These are phyloP conservation scores for Polyplosphaeria fusca DNA, from an alignment of 495 filamentous ascomycete species.

Conservation along the genomic window DNA sequence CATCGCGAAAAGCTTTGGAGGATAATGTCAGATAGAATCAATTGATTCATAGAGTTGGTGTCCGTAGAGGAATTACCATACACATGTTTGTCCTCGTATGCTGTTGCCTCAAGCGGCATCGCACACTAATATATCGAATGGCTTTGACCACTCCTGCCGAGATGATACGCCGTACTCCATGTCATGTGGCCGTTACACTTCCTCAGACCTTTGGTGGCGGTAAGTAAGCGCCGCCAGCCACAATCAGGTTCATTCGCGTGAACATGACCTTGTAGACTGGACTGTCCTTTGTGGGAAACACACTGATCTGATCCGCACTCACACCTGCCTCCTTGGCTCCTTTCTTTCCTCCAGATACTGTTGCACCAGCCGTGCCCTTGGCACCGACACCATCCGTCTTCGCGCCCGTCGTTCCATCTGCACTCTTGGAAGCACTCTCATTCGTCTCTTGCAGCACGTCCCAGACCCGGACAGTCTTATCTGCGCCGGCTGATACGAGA, in stretches of 20 bases:
- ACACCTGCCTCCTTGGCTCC: constrained; percentile 87
- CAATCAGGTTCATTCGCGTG: constrained; percentile 85
- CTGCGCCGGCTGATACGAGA: constrained; percentile 83
- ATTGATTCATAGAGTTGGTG: background rate
- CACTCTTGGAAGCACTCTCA: constrained; percentile 21
- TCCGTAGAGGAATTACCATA: background rate
- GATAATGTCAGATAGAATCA: background rate
- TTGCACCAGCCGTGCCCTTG: constrained; percentile 42
- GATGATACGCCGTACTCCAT: too few relatives aligned
- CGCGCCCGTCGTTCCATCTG: background rate
- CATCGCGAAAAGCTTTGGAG: constrained; percentile 6
- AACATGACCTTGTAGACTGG: constrained; percentile 92
- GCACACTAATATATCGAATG: too few relatives aligned
- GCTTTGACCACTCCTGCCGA: too few relatives aligned
- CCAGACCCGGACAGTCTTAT: constrained; percentile 90
- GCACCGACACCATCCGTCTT: constrained; percentile 18
- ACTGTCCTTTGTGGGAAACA: constrained; percentile 92
- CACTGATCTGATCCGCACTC: constrained; percentile 86
- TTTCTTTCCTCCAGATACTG: constrained; percentile 58
- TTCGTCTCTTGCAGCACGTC: constrained; percentile 49
- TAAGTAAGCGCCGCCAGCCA: constrained; percentile 83
- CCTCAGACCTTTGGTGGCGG: constrained; percentile 40
- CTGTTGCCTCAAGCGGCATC: too few relatives aligned
- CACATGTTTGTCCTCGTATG: too few relatives aligned
- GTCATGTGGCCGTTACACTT: background rate